phyloP scores from a whole-genome alignment of 306 rosid genomes.

The Crataegus laevigata region DNA sequence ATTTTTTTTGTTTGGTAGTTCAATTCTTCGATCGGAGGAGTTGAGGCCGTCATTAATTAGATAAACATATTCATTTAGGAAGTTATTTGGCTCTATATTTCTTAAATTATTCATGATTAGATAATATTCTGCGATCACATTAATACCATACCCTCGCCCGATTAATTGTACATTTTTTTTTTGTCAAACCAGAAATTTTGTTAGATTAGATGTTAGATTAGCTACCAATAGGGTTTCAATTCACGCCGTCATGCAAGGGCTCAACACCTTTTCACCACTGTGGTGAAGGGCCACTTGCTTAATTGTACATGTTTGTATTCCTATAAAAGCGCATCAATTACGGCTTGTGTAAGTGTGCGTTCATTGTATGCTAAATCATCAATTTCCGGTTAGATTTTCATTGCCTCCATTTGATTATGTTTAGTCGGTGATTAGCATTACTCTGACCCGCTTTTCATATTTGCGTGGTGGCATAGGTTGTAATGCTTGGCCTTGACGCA shows the following conservation, averaged over 20 bases:
- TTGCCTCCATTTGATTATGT: neutral
- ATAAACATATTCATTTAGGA: neutral
- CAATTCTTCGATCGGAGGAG: neutral
- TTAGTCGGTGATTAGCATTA: neutral
- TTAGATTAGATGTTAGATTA: too few relatives aligned
- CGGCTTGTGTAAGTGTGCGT: neutral
- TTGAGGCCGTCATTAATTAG: neutral
- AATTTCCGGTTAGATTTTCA: neutral
- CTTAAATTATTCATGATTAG: neutral
- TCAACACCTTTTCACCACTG: too few relatives aligned
- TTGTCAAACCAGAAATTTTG: too few relatives aligned
- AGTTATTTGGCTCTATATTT: neutral
- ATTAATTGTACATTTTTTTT: too few relatives aligned
- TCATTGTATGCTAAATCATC: neutral
- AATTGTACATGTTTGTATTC: neutral
- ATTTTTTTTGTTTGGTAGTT: neutral
- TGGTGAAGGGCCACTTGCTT: too few relatives aligned
- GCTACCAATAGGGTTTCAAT: too few relatives aligned
- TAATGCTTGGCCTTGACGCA: slow-evolving; percentile 94
- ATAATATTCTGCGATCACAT: neutral
- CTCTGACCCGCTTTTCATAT: neutral
- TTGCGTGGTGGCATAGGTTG: slow-evolving; percentile 52
- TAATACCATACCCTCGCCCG: neutral
- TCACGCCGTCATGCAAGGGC: too few relatives aligned
- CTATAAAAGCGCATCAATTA: neutral